These are phyloP conservation scores for Amborella trichopoda DNA, from an alignment of 164 flowering plant species.

Conservation along the genomic window DNA sequence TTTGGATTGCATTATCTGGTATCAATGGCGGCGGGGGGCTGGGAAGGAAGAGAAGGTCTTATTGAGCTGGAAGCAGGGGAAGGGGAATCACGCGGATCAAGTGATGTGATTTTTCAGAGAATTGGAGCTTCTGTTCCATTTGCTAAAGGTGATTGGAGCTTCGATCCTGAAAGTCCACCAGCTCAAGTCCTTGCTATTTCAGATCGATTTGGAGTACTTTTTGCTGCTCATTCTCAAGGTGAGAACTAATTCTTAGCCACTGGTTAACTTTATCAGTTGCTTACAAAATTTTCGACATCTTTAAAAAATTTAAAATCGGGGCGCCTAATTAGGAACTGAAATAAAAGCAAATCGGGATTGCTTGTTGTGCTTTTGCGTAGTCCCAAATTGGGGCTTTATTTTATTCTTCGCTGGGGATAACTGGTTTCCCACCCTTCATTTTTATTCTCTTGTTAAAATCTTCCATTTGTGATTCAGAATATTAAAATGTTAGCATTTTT, in stretches of 20 bases:
- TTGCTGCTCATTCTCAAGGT: constrained; percentile 63
- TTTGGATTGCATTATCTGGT: not conserved
- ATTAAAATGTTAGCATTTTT: too few species aligned
- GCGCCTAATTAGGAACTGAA: too few species aligned
- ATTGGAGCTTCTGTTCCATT: constrained; percentile 64
- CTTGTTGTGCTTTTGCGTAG: too few species aligned
- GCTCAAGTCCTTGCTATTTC: constrained; percentile 54
- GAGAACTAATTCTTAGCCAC: not conserved
- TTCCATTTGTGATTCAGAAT: too few species aligned
- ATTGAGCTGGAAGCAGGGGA: constrained; percentile 24
- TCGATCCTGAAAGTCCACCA: constrained; percentile 35
- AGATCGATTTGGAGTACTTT: constrained; percentile 32
- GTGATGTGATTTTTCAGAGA: constrained; percentile 42
- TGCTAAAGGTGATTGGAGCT: constrained; percentile 13
- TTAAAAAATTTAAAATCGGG: too few species aligned
- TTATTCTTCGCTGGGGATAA: too few species aligned
- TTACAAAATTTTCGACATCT: too few species aligned
- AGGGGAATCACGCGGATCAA: constrained; percentile 18
- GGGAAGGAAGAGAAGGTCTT: constrained; percentile 1
- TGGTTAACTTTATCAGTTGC: too few species aligned
- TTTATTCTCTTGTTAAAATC: too few species aligned
- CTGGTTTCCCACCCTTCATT: too few species aligned
- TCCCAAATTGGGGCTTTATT: too few species aligned
- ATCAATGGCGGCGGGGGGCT: constrained; percentile 10
- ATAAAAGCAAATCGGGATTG: too few species aligned